These are phyloP conservation scores for Arthrobotrys pseudoclavata DNA, from an alignment of 2,329 filamentous ascomycete genomes.

Conservation along the genomic window DNA sequence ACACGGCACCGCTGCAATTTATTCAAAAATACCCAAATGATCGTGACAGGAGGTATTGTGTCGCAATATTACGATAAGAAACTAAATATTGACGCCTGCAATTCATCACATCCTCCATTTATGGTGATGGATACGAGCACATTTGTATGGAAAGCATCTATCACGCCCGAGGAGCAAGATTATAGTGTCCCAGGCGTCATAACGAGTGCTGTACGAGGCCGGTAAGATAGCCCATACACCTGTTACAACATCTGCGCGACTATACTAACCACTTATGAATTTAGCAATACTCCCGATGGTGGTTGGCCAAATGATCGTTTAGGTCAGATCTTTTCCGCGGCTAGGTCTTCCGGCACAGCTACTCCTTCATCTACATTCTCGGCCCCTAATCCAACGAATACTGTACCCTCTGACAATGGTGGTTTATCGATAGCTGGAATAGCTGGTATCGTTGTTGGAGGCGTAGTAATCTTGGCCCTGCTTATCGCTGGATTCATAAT, in stretches of 20 bases:
- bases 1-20: conserved; percentile 38
- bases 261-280: background rate
- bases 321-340: conserved; percentile 18
- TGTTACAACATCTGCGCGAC: background rate
- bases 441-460: conserved; percentile 18
- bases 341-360: background rate
- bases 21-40: conserved; percentile 38
- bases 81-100: conserved; percentile 35
- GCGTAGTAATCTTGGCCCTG: background rate
- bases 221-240: background rate
- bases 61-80: conserved; percentile 22
- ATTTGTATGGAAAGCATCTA: conserved; percentile 35
- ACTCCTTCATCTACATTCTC: background rate
- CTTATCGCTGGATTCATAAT: conserved; percentile 2
- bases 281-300: conserved; percentile 6
- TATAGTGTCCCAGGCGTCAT: conserved; percentile 30
- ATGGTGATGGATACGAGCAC: conserved; percentile 39
- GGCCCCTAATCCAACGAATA: background rate
- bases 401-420: background rate
- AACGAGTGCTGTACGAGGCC: conserved; percentile 4
- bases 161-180: conserved; percentile 19
- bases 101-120: conserved; percentile 32
- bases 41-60: conserved; percentile 39
- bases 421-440: conserved; percentile 15
- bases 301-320: conserved; percentile 38